Base-by-base conservation (phyloP, 306 rosid genomes). In the Vicia villosa region DNA sequence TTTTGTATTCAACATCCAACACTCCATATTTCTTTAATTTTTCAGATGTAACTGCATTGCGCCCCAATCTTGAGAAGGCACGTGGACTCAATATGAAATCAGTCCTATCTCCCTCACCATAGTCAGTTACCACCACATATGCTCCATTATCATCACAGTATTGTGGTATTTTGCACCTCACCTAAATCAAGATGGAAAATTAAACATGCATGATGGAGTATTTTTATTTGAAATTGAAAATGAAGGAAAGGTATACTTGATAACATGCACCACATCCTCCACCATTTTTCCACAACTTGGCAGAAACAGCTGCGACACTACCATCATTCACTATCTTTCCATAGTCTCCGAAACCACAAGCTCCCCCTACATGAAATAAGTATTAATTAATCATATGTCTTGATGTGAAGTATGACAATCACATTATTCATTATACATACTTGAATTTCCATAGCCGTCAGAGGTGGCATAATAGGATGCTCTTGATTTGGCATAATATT, bases 191-290 rank as follows among this genome's bases (percentile, higher is more conserved):
- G 6, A n/a, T n/a, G n/a, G n/a, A n/a, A n/a, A n/a, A n/a, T n/a
- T n/a, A n/a, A n/a, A n/a, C n/a, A n/a, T n/a, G n/a, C n/a, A n/a
- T n/a, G 6, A n/a, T n/a, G n/a, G n/a, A n/a, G n/a, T n/a, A n/a
- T n/a, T n/a, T 32, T 6, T 32, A 32, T 5, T 2, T 28, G 1
- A 0, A 43, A 26, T 11, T 12, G 38, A 30, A 36, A n/a, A 38
- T 15, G 24, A 34, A 74, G 13, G 9, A 50, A 32, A 66, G 14
- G 8, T 55, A n/a, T 59, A 88, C 98, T 83, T 84, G 86, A 60
- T 93, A 93, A 57, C 97, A 93, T 62, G 87, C 83, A 69, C 98
- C 98, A 62, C 97, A 93, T 1, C 90, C 98, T 51, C 73, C 54
- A 30, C 98, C 98, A 79, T 84, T 75, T 65, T 43, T 85, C 63